A percentile compares a stretch with the other conserved stretches of the same genome.
These are phyloP conservation scores for Daldinia eschscholtzii DNA, from an alignment of 2,329 filamentous ascomycete genomes.

Conservation along the genomic window DNA sequence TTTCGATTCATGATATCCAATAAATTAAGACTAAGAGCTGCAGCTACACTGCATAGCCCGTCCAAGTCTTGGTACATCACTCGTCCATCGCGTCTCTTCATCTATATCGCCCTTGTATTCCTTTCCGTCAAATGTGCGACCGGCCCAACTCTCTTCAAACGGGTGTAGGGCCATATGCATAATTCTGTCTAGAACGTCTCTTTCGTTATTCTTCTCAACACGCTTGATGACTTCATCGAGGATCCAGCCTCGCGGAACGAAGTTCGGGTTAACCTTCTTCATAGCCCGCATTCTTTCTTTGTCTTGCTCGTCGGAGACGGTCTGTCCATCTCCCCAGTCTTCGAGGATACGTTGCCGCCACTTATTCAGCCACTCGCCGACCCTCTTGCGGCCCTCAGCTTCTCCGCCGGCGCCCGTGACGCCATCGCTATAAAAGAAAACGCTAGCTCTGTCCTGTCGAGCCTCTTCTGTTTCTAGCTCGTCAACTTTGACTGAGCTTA, in stretches of 20 bases:
- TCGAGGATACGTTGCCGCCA: conserved; percentile 80
- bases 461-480: conserved; percentile 75
- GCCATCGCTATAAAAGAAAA: conserved; percentile 86
- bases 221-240: conserved; percentile 92
- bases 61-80: conserved; percentile 83
- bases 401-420: conserved; percentile 70
- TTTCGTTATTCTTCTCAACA: conserved; percentile 86
- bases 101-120: conserved; percentile 70
- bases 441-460: conserved; percentile 72
- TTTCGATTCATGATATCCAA: background rate
- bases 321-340: conserved; percentile 73
- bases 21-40: conserved; percentile 73
- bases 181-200: conserved; percentile 79
- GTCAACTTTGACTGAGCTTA: conserved; percentile 72
- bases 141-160: conserved; percentile 82
- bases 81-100: conserved; percentile 86
- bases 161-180: conserved; percentile 88
- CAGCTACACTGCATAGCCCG: conserved; percentile 95
- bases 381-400: conserved; percentile 71
- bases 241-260: conserved; percentile 90
- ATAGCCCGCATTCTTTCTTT: conserved; percentile 76
- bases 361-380: conserved; percentile 83
- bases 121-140: conserved; percentile 61
- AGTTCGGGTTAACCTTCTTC: conserved; percentile 92
- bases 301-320: conserved; percentile 60